A percentile compares a stretch with the other conserved stretches of the same genome.
These are phyloP conservation scores for Salix dunnii DNA, from an alignment of 345 rosid species.

Conservation along the genomic window DNA sequence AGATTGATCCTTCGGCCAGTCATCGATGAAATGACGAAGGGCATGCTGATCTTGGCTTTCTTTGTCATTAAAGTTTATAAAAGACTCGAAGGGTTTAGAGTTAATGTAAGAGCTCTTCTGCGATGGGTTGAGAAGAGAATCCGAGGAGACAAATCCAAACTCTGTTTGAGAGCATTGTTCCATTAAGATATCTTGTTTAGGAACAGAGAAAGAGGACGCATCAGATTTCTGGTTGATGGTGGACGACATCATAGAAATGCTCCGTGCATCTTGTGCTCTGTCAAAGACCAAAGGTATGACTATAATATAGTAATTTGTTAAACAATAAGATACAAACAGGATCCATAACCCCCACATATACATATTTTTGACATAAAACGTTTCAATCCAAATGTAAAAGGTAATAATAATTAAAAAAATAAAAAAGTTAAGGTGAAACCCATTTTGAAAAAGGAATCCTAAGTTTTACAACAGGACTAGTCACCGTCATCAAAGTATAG, in stretches of 20 bases:
- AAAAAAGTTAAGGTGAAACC: background rate
- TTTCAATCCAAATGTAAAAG: background rate
- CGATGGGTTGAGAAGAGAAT: slow-evolving; percentile 42
- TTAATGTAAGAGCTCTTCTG: slow-evolving; percentile 28
- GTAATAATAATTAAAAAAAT: background rate
- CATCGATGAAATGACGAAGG: slow-evolving; percentile 37
- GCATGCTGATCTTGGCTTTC: slow-evolving; percentile 31
- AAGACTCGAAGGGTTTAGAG: slow-evolving; percentile 25
- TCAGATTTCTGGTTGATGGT: slow-evolving; percentile 31
- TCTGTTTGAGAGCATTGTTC: slow-evolving; percentile 24
- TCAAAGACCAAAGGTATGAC: background rate
- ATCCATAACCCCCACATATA: background rate
- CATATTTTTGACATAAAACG: background rate
- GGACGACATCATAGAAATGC: slow-evolving; percentile 28
- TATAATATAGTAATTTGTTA: background rate
- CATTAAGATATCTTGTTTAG: slow-evolving; percentile 33
- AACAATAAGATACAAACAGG: background rate
- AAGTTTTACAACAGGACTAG: slow-evolving; percentile 12
- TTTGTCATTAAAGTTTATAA: slow-evolving; percentile 25
- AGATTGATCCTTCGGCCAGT: slow-evolving; percentile 40
- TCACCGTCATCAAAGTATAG: slow-evolving; percentile 30
- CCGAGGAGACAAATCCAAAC: slow-evolving; percentile 53
- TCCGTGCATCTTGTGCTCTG: slow-evolving; percentile 35
- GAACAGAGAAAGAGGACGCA: slow-evolving; percentile 23
- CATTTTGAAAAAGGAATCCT: slow-evolving; percentile 16